Conservation (phyloP, 2,329 filamentous ascomycete genomes). For the Botrytis fragariae region DNA sequence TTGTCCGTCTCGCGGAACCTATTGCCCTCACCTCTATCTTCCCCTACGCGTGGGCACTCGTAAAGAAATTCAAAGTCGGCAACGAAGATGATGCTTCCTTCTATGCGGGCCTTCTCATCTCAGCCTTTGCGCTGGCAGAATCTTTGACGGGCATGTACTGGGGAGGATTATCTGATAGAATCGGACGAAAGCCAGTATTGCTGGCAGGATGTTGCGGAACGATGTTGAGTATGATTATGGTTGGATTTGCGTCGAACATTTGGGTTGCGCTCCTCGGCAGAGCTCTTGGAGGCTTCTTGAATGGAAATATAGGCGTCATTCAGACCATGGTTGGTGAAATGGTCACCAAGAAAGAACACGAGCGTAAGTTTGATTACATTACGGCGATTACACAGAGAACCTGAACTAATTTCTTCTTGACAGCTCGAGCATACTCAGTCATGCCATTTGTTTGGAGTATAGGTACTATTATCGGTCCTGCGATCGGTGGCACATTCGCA, state of each 20-base stretch:
- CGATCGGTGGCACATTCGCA: slow-evolving; percentile 83
- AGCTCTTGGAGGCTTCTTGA: slow-evolving; percentile 75
- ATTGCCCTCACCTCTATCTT: slow-evolving; percentile 93
- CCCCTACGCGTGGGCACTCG: slow-evolving; percentile 83
- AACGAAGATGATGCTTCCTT: slow-evolving; percentile 74
- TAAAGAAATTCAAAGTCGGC: slow-evolving; percentile 72
- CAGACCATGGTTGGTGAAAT: slow-evolving; percentile 86
- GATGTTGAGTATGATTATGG: slow-evolving; percentile 76
- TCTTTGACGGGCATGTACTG: slow-evolving; percentile 83
- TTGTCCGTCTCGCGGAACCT: slow-evolving; percentile 88
- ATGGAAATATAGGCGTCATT: slow-evolving; percentile 88
- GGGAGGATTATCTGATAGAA: slow-evolving; percentile 77
- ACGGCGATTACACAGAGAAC: neutral
- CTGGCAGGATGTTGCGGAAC: slow-evolving; percentile 79
- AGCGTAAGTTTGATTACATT: slow-evolving; percentile 19
- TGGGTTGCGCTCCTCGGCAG: slow-evolving; percentile 78
- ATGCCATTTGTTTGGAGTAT: slow-evolving; percentile 96
- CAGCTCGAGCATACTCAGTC: slow-evolving; percentile 73
- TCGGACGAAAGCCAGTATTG: slow-evolving; percentile 83
- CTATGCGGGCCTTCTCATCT: slow-evolving; percentile 85
- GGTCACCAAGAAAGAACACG: slow-evolving; percentile 55
- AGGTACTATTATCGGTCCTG: slow-evolving; percentile 84
- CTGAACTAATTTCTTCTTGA: slow-evolving; percentile 9
- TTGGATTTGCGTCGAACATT: slow-evolving; percentile 80
- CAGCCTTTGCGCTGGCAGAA: slow-evolving; percentile 80